These are phyloP conservation scores for Poa annua DNA, from an alignment of 176 grass and related monocot genomes.

Conservation along the genomic window DNA sequence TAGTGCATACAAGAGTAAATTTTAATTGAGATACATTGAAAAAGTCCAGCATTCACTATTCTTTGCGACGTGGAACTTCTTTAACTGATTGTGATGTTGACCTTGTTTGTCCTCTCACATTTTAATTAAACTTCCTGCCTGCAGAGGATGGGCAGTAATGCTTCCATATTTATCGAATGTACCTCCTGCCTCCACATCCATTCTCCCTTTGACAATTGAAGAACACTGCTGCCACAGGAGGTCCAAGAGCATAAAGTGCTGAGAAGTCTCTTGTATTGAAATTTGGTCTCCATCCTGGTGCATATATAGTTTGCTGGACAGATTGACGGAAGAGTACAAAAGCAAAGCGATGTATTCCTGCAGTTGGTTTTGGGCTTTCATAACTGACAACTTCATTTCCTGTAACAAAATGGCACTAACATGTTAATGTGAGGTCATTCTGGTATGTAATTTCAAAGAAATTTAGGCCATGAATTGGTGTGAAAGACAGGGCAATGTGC, in stretches of 20 bases:
- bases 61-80: slow-evolving; percentile 18
- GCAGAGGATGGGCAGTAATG: slow-evolving; percentile 35
- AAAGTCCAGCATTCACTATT: slow-evolving; percentile 35
- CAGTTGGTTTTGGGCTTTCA: slow-evolving; percentile 91
- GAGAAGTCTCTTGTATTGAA: slow-evolving; percentile 96
- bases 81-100: slow-evolving; percentile 12
- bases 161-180: slow-evolving; percentile 56
- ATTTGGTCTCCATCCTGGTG: slow-evolving; percentile 91
- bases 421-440: slow-evolving; percentile 34
- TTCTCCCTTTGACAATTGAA: slow-evolving; percentile 99
- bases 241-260: slow-evolving; percentile 78
- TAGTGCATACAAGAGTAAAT: slow-evolving; percentile 36
- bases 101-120: slow-evolving; percentile 27
- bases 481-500: neutral
- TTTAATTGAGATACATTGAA: slow-evolving; percentile 50
- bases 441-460: slow-evolving; percentile 23
- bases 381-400: slow-evolving; percentile 91
- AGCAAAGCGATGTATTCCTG: slow-evolving; percentile 93
- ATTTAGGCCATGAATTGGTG: slow-evolving; percentile 32
- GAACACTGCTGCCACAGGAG: slow-evolving; percentile 70
- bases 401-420: slow-evolving; percentile 50
- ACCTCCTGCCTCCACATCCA: slow-evolving; percentile 90
- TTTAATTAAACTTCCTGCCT: slow-evolving; percentile 30
- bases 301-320: slow-evolving; percentile 69
- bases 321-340: slow-evolving; percentile 91